These are phyloP conservation scores for Botrytis porri DNA, from an alignment of 2,329 filamentous ascomycete species.

Conservation along the genomic window DNA sequence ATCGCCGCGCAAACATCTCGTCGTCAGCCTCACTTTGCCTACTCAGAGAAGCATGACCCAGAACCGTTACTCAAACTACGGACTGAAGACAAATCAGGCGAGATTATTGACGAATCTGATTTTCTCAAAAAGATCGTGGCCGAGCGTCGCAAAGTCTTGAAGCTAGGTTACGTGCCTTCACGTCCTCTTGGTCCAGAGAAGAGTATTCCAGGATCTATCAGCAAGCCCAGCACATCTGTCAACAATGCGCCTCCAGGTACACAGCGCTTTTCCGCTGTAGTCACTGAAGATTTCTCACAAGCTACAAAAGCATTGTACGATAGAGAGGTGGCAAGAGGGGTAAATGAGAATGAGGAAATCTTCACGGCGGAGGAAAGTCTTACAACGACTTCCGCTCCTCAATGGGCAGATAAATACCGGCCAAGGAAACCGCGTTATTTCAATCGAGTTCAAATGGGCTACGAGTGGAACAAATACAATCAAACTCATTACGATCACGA, in stretches of 20 bases:
- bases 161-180: slow-evolving; percentile 66
- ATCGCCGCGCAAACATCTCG: slow-evolving; percentile 20
- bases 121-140: slow-evolving; percentile 57
- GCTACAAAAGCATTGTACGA: slow-evolving; percentile 88
- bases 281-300: slow-evolving; percentile 78
- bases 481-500: slow-evolving; percentile 99
- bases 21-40: slow-evolving; percentile 38
- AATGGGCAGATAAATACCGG: slow-evolving; percentile 81
- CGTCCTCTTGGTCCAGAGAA: slow-evolving; percentile 44
- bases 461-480: slow-evolving; percentile 99
- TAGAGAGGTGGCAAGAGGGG: slow-evolving; percentile 84
- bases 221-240: slow-evolving; percentile 39
- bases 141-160: slow-evolving; percentile 59
- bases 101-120: slow-evolving; percentile 54
- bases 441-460: slow-evolving; percentile 97
- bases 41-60: slow-evolving; percentile 55
- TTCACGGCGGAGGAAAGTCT: slow-evolving; percentile 88
- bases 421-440: slow-evolving; percentile 95
- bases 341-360: slow-evolving; percentile 92
- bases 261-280: slow-evolving; percentile 65
- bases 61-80: slow-evolving; percentile 63
- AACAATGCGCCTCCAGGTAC: slow-evolving; percentile 52
- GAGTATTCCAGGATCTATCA: slow-evolving; percentile 35
- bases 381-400: slow-evolving; percentile 58
- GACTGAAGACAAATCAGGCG: slow-evolving; percentile 59